Conservation (phyloP, 306 rosid species). For the Canavalia ensiformis region DNA sequence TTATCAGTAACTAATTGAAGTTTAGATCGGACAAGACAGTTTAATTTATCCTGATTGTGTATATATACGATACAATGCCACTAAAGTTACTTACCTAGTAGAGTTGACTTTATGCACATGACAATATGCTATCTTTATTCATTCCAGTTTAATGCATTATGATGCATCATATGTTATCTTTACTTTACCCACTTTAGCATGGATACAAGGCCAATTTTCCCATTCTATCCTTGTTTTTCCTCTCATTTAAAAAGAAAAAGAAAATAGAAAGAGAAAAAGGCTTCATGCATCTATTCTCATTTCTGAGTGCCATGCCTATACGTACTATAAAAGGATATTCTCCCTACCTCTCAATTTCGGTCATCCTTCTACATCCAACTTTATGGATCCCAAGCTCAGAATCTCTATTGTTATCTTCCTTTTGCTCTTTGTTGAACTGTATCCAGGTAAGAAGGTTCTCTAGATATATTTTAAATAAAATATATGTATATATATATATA, state of each 20-base stretch:
- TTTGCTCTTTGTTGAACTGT: conserved; percentile 53
- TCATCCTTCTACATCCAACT: conserved; percentile 34
- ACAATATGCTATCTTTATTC: background rate
- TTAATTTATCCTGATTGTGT: background rate
- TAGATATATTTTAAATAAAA: background rate
- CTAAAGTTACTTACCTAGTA: conserved; percentile 5
- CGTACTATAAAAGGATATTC: conserved; percentile 40
- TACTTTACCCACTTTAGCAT: background rate
- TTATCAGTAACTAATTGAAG: conserved; percentile 14
- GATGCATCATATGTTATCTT: conserved; percentile 19
- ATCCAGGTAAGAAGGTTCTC: conserved; percentile 59
- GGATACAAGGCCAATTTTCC: conserved; percentile 18
- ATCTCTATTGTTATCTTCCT: conserved; percentile 45
- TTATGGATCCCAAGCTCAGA: conserved; percentile 52
- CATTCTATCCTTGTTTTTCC: conserved; percentile 27
- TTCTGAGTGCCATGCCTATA: background rate
- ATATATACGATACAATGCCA: background rate
- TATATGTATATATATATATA: background rate
- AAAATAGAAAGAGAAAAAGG: background rate
- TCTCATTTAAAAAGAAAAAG: conserved; percentile 7
- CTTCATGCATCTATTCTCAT: conserved; percentile 22
- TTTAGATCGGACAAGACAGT: background rate
- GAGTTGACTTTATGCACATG: conserved; percentile 47
- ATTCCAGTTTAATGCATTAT: conserved; percentile 23
- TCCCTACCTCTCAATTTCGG: conserved; percentile 15